Evolutionary conservation across 2,329 filamentous ascomycete species (phyloP), one percentile per base, ranked within the genome.

Genomic region (Arthrobotrys sinensis): DNA sequence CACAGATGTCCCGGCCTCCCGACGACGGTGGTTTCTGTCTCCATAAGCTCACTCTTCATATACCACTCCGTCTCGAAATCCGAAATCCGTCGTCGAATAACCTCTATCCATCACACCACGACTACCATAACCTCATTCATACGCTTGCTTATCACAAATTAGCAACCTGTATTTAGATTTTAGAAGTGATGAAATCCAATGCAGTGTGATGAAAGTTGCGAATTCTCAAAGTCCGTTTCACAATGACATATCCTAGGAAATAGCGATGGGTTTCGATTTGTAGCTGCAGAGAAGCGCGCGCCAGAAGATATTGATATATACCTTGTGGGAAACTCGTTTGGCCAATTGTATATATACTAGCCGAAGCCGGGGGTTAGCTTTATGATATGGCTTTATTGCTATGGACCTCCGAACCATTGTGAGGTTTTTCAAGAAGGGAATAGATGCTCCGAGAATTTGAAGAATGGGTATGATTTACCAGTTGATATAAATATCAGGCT

Each of bases 101-200:
- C n/a, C 32, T 16, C 43, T 38, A 46, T 28, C 50, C 60, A 46
- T 16, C 55, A 28, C 48, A 16, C 24, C 10, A 24, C 36, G 40
- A 48, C n/a, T 40, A 64, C 57, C 55, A 57, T 40, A 46, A 64
- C 46, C 36, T 46, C 34, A 53, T 50, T 50, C 73, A 55, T 36
- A 55, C 72, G 65, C 65, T 76, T 76, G 64, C 64, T 70, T n/a
- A 34, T 66, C 12, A 53, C 32, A 36, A 57, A 57, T 57, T 36
- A 57, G 52, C 66, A 71, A 50, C 72, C 63, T 78, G 75, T 78
- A 78, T 72, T 62, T 78, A 78, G 75, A 78, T 72, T 72, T 77
- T 72, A 69, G 71, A 68, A 77, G 75, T 78, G 67, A 62, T 40
- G 52, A 70, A 65, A 78, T 78, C 60, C 48, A 78, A 72, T 63